These are phyloP conservation scores for Pseudoscleropodium purum DNA, from an alignment of 225 moss, liverwort and hornwort genomes.

Conservation along the genomic window DNA sequence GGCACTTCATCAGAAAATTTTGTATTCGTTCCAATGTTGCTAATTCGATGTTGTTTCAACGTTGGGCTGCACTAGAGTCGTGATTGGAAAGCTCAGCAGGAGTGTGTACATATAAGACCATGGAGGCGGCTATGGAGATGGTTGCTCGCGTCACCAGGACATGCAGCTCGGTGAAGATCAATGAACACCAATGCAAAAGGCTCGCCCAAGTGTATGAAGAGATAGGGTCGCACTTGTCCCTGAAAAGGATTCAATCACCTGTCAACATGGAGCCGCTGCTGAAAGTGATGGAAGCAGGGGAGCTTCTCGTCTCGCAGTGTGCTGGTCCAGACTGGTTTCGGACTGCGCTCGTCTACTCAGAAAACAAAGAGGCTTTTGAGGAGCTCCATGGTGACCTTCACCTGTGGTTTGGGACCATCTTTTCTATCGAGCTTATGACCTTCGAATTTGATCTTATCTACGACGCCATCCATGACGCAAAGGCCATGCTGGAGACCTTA, in stretches of 20 bases:
- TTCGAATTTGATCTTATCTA: not conserved
- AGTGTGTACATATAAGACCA: not conserved
- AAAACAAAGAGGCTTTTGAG: constrained; percentile 11
- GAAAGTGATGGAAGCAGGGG: constrained; percentile 6
- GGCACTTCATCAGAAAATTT: not conserved
- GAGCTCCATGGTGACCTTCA: constrained; percentile 4
- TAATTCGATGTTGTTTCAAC: not conserved
- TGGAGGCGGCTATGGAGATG: not conserved
- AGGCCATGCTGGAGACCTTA: not conserved
- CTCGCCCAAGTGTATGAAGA: not conserved
- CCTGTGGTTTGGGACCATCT: not conserved
- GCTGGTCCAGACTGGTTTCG: constrained; percentile 6
- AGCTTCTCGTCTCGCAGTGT: not conserved
- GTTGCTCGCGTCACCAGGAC: not conserved
- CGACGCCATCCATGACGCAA: not conserved
- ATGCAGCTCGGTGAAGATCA: not conserved
- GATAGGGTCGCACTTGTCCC: not conserved
- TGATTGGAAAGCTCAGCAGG: not conserved
- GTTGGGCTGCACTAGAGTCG: not conserved
- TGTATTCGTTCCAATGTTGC: not conserved
- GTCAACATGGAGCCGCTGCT: not conserved
- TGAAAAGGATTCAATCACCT: not conserved
- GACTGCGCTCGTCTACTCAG: not conserved
- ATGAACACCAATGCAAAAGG: constrained; percentile 2
- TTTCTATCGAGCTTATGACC: not conserved